Conservation (phyloP, 805 yeast species). For the Pichia heedii region DNA sequence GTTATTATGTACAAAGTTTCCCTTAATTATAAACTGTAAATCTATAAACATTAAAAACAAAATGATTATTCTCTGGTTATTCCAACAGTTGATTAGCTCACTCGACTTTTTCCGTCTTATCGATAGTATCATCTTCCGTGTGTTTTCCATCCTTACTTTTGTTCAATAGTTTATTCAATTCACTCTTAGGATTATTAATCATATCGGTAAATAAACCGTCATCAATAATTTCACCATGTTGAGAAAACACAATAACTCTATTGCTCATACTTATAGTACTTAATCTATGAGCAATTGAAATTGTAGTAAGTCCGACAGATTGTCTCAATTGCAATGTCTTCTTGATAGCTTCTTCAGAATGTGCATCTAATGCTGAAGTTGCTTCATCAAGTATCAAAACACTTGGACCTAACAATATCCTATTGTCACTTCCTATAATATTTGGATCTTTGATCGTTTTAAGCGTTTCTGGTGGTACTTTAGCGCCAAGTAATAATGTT, state of each 20-base stretch:
- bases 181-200: conserved; percentile 35
- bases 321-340: conserved; percentile 53
- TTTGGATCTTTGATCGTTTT: conserved; percentile 5
- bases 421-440: conserved; percentile 18
- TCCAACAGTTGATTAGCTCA: not conserved
- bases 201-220: conserved; percentile 52
- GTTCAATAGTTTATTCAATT: conserved; percentile 34
- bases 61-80: too few species aligned
- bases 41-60: conserved; percentile 1
- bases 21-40: too few species aligned
- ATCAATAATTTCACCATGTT: conserved; percentile 66
- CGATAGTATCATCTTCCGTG: conserved; percentile 16
- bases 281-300: conserved; percentile 86
- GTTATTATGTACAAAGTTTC: too few species aligned
- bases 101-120: conserved; percentile 1
- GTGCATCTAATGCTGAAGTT: conserved; percentile 86
- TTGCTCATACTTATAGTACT: conserved; percentile 81
- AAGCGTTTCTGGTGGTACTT: conserved; percentile 9
- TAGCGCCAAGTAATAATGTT: conserved; percentile 52
- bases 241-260: conserved; percentile 64
- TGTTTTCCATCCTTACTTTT: conserved; percentile 22
- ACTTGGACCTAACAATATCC: conserved; percentile 44
- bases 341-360: conserved; percentile 79
- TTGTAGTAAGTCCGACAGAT: conserved; percentile 55
- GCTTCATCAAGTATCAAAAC: conserved; percentile 89